Percentiles rank a stretch among this genome's conserved stretches.
Evolutionary conservation across 352 stramenopile species (phyloP).

Genomic region (Phytophthora agathidicida): DNA sequence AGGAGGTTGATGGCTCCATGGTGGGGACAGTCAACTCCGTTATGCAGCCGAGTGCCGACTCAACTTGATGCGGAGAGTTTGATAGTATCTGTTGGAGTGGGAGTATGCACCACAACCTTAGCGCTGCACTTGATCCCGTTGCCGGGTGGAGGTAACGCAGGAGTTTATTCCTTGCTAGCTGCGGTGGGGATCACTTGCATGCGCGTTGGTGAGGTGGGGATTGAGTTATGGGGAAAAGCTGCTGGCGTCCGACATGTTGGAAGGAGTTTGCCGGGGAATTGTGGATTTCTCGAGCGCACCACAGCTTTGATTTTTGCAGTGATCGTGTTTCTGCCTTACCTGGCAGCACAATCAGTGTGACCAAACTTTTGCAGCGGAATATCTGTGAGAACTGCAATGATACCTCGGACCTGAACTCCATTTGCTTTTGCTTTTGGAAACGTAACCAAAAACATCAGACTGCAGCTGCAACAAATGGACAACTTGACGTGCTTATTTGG

Average conservation of each 20-base stretch:
- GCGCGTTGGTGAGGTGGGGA: background rate
- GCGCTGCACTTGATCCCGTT: background rate
- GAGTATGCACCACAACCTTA: background rate
- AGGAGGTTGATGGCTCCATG: slow-evolving; percentile 1
- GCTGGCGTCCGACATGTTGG: slow-evolving; percentile 1
- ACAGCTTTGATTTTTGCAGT: background rate
- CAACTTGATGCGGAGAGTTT: slow-evolving; percentile 5
- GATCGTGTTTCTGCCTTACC: slow-evolving; percentile 1
- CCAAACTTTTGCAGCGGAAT: no score
- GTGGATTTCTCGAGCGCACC: slow-evolving; percentile 1
- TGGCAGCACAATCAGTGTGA: slow-evolving; percentile 5
- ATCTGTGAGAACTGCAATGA: no score
- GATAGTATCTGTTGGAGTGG: slow-evolving; percentile 2
- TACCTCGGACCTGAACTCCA: no score
- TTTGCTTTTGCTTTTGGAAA: no score
- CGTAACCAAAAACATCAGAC: no score
- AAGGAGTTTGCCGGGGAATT: background rate
- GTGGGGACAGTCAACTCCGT: slow-evolving; percentile 7
- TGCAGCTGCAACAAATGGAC: no score
- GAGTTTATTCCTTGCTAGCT: slow-evolving; percentile 1
- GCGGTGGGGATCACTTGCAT: background rate
- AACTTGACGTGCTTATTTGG: no score
- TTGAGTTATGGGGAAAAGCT: background rate
- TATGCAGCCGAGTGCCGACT: background rate
- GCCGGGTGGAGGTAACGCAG: background rate